These are phyloP conservation scores for Mycena sanguinolenta DNA, from an alignment of 768 basidiomycete species.

Conservation along the genomic window DNA sequence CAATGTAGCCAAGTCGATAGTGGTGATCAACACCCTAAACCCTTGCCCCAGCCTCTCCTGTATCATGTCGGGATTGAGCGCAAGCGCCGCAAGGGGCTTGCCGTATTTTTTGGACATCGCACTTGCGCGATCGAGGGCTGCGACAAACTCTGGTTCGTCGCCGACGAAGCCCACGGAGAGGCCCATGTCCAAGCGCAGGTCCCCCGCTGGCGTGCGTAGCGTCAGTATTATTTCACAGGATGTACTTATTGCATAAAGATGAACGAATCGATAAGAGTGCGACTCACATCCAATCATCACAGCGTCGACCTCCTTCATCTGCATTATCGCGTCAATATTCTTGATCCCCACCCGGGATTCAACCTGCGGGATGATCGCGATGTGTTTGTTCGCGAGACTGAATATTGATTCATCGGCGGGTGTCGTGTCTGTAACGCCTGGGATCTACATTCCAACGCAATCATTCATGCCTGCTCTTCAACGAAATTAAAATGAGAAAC, in stretches of 20 bases:
- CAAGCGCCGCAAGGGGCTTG: conserved; percentile 30
- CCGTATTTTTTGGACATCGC: conserved; percentile 31
- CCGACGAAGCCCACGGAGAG: conserved; percentile 31
- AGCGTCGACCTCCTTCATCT: conserved; percentile 30
- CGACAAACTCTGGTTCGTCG: conserved; percentile 29
- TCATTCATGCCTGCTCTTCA: neutral
- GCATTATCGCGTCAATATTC: conserved; percentile 33
- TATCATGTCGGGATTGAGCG: conserved; percentile 30
- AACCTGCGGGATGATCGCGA: conserved; percentile 36
- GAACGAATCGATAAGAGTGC: too few species aligned
- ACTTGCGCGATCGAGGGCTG: conserved; percentile 20
- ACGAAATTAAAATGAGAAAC: neutral
- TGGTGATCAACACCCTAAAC: conserved; percentile 25
- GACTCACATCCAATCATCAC: conserved; percentile 35
- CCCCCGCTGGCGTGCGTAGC: conserved; percentile 19
- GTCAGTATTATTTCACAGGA: neutral
- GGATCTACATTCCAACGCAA: conserved; percentile 19
- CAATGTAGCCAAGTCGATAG: conserved; percentile 26
- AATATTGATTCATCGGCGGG: conserved; percentile 30
- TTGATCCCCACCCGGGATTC: conserved; percentile 31
- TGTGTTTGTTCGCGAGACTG: conserved; percentile 34
- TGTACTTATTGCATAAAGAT: neutral
- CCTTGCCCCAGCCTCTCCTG: conserved; percentile 30
- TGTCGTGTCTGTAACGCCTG: conserved; percentile 29
- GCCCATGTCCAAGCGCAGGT: conserved; percentile 35